A percentile compares a stretch with the other conserved stretches of the same genome.
These are phyloP conservation scores for Scenedesmus sp. DNA, from an alignment of 163 green algal species.

Conservation along the genomic window DNA sequence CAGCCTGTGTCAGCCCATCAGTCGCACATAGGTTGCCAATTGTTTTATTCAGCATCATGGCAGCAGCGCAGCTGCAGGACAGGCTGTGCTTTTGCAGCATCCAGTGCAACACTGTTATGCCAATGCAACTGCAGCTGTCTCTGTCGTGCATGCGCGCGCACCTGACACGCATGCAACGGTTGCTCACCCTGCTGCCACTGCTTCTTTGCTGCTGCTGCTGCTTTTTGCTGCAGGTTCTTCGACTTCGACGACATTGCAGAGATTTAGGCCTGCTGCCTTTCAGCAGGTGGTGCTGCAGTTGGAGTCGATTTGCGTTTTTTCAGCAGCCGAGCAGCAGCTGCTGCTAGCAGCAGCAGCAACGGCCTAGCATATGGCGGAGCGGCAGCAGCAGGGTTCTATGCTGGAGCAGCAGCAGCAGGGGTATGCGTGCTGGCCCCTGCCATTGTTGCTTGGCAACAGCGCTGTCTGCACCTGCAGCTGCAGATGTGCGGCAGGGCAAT, in stretches of 20 bases:
- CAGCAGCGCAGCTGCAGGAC: not conserved
- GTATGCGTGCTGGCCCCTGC: not conserved
- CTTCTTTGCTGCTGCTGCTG: not conserved
- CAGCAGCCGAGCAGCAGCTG: not conserved
- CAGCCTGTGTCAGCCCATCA: not conserved
- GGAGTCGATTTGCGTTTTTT: not conserved
- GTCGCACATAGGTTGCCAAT: not conserved
- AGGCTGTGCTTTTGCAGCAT: not conserved
- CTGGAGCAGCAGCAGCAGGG: conserved; percentile 3
- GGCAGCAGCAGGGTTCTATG: not conserved
- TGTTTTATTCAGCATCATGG: not conserved
- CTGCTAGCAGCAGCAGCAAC: not conserved
- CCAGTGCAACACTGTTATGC: not conserved
- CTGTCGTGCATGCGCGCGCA: not conserved
- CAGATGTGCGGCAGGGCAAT: not conserved
- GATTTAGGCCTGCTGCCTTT: not conserved
- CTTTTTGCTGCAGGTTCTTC: conserved; percentile 74
- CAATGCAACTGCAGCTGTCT: not conserved
- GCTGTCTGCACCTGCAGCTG: not conserved
- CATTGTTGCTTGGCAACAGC: not conserved
- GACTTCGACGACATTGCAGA: conserved; percentile 90
- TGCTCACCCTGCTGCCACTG: not conserved
- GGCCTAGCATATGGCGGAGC: too few relatives aligned
- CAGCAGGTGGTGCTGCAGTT: not conserved
- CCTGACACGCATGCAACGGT: not conserved